Evolutionary conservation across 306 rosid genomes (phyloP).

Genomic region (Castanopsis chinensis): DNA sequence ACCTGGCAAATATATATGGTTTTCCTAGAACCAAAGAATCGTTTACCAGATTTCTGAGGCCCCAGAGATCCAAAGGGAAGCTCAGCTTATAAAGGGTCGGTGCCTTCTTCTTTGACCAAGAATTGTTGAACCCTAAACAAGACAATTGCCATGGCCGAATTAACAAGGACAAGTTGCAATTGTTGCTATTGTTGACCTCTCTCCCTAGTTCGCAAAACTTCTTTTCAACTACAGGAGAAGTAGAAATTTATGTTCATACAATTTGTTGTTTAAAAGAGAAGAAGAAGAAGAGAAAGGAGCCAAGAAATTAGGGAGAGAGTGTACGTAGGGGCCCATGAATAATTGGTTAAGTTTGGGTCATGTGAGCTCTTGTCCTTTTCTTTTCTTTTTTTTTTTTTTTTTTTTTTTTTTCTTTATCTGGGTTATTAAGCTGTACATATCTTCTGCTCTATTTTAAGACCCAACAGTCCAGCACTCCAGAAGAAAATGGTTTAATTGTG

Average conservation of each 20-base stretch:
- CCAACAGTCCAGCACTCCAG: neutral
- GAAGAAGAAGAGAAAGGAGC: neutral
- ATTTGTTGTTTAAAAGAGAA: neutral
- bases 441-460: conserved; percentile 30
- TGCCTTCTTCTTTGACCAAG: conserved; percentile 59
- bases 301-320: conserved; percentile 6
- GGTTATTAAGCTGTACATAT: conserved; percentile 20
- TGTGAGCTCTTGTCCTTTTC: conserved; percentile 74
- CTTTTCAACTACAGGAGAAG: neutral
- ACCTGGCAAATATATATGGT: conserved; percentile 13
- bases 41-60: conserved; percentile 37
- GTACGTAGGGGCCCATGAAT: conserved; percentile 65
- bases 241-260: neutral
- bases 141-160: conserved; percentile 21
- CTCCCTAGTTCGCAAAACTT: too few relatives aligned
- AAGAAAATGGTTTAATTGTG: neutral
- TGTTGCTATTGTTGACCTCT: conserved; percentile 49
- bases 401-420: conserved; percentile 6
- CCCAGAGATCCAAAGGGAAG: conserved; percentile 20
- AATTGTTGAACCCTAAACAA: conserved; percentile 55
- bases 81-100: conserved; percentile 41
- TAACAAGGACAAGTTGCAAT: conserved; percentile 9
- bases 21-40: conserved; percentile 16
- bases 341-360: conserved; percentile 49
- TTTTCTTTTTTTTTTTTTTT: conserved; percentile 15